Evolutionary conservation across 2,329 filamentous ascomycete genomes (phyloP).

Genomic region (Diaporthe amygdali): DNA sequence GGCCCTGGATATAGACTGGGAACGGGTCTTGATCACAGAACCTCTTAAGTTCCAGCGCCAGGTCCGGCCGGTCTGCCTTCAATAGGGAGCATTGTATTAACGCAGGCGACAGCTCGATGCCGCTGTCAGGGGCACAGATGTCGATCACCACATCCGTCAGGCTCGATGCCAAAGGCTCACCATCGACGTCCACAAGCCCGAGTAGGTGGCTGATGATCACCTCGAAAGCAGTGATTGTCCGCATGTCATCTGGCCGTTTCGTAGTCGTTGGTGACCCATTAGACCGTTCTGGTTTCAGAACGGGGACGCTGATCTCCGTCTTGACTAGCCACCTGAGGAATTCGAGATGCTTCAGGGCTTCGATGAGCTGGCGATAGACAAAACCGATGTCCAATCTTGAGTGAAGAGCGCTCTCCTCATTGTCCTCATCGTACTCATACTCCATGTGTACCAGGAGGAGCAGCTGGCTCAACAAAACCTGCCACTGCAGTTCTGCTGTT

Average conservation of each 20-base stretch:
- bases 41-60: slow-evolving; percentile 61
- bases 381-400: slow-evolving; percentile 67
- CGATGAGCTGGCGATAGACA: slow-evolving; percentile 73
- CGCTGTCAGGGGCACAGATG: slow-evolving; percentile 67
- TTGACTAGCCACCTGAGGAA: slow-evolving; percentile 73
- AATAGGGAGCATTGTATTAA: slow-evolving; percentile 68
- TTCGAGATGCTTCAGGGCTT: slow-evolving; percentile 75
- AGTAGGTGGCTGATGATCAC: slow-evolving; percentile 68
- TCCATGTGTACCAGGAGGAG: slow-evolving; percentile 87
- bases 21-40: slow-evolving; percentile 65
- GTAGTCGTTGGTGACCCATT: slow-evolving; percentile 32
- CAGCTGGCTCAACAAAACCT: slow-evolving; percentile 80
- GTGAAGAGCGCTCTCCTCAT: slow-evolving; percentile 70
- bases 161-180: slow-evolving; percentile 59
- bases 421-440: slow-evolving; percentile 69
- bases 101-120: slow-evolving; percentile 66
- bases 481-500: slow-evolving; percentile 73
- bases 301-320: slow-evolving; percentile 59
- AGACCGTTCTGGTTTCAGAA: slow-evolving; percentile 46
- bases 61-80: slow-evolving; percentile 62
- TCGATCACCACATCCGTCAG: slow-evolving; percentile 72
- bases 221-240: slow-evolving; percentile 63
- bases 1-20: slow-evolving; percentile 83
- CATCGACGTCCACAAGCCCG: slow-evolving; percentile 62
- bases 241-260: slow-evolving; percentile 52